A percentile compares a stretch with the other conserved stretches of the same genome.
phyloP scores from a whole-genome alignment of 2,329 filamentous ascomycete species.

The Fusarium anthophilum region DNA sequence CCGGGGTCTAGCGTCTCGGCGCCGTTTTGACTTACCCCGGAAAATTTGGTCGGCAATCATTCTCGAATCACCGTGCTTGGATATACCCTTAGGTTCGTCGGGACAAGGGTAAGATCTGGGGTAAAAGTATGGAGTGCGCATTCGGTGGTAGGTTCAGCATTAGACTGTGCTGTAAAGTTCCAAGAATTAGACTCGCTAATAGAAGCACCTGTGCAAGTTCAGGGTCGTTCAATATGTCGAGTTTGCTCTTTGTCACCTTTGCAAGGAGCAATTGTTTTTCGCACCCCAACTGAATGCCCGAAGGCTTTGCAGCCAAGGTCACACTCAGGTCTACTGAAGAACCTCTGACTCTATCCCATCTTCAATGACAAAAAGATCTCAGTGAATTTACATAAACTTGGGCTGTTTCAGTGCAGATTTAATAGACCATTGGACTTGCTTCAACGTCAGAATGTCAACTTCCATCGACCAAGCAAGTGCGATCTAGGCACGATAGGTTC shows the following conservation, averaged over 20 bases:
- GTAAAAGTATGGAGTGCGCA: background rate
- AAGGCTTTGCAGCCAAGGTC: background rate
- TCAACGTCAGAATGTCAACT: background rate
- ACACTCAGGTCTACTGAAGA: background rate
- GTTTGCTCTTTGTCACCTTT: background rate
- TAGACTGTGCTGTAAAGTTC: background rate
- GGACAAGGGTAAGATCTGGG: slow-evolving; percentile 16
- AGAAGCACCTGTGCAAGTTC: background rate
- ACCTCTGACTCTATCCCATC: background rate
- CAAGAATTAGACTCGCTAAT: background rate
- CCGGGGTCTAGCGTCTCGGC: slow-evolving; percentile 10
- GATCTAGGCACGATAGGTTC: background rate
- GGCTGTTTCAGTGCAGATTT: background rate
- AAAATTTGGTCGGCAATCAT: slow-evolving; percentile 30
- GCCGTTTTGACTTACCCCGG: slow-evolving; percentile 25
- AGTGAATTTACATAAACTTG: background rate
- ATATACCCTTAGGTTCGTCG: background rate
- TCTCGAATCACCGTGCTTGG: slow-evolving; percentile 27
- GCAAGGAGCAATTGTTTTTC: background rate
- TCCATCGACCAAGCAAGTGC: background rate
- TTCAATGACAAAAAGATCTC: background rate
- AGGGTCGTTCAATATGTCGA: background rate
- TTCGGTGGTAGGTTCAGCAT: background rate
- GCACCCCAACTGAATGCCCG: background rate
- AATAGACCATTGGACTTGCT: background rate